Evolutionary conservation across 768 basidiomycete species (phyloP), one percentile per base, ranked within the genome.

Genomic region (Rhodotorula sphaerocarpa): DNA sequence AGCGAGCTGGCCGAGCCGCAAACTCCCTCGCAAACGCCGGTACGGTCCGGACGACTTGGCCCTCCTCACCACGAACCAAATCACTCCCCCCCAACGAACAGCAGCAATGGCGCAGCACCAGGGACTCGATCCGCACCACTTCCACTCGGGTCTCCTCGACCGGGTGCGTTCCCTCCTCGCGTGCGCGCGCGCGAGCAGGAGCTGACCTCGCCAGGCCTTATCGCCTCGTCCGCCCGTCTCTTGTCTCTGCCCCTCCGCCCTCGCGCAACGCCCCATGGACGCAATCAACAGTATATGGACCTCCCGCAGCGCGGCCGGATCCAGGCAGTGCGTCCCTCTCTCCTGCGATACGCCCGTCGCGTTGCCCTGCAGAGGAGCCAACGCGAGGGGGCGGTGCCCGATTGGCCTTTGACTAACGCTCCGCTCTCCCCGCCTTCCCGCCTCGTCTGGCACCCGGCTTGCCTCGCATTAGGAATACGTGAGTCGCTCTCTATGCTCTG

Each of bases 261-360:
- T n/a, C 43, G 14, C 23, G 7, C 30, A 30, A 15, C 45, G 14
- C n/a, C 1, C 41, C 20, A 33, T 18, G 30, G 5, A 10, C 28
- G 50, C 52, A 55, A 23, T n/a, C 7, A 4, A 36, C 90, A 87
- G 74, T 96, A 81, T 80, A 86, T 95, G 72, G 82, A 84, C 65
- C 85, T 99, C 63, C 80, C 83, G 70, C 93, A 97, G 77, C 90
- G 90, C 55, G 84, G 84, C 30, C 91, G 90, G 77, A 74, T 96
- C 76, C 90, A 95, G 80, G 93, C 93, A 47, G 93, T 70, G 46
- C 50, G 66, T 61, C 41, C 25, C 36, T 1, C 15, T 28, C n/a
- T n/a, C n/a, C n/a, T n/a, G n/a, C n/a, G n/a, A n/a, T n/a, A n/a
- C n/a, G n/a, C 12, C 31, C 9, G 6, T 14, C 27, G 0, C n/a